Evolutionary conservation across 495 filamentous ascomycete genomes (phyloP), one percentile per base, ranked within the genome.

Genomic region (Xylaria castorea): DNA sequence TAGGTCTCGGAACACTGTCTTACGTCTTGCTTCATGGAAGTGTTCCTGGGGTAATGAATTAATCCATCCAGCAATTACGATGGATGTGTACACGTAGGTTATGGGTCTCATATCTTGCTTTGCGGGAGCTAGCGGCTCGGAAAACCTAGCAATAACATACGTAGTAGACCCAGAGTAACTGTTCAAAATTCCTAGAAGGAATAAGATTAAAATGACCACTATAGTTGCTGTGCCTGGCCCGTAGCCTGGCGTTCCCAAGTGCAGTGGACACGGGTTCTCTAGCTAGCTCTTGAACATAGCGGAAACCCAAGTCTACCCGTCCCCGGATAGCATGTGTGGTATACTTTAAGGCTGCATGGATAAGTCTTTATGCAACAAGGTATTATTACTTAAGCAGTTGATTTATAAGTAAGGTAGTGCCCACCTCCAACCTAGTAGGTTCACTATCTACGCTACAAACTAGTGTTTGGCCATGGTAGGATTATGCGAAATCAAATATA

Each of bases 51-150:
- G 30, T 40, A 25, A 66, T 36, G 27, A 27, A 46, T 30, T 65
- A 22, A 63, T 27, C 34, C 44, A 63, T n/a, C 3, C 32, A 57
- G 12, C 22, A 57, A 63, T 48, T 50, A 20, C 22, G 27, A 44
- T 25, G 20, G 42, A 65, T n/a, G n/a, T n/a, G n/a, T n/a, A n/a
- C 46, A 22, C 18, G 38, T 18, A 46, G 27, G 42, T 48, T 46
- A 32, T 16, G 40, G 5, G 42, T 66, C 63, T 32, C 42, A 36
- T 34, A 53, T 38, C 34, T 46, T 51, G 5, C 18, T 30, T 38
- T 61, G 4, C 36, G 50, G 66, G 50, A 55, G 22, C 66, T 36
- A 68, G 66, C 50, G 22, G 48, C 66, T 8, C 50, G n/a, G 66
- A 20, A 27, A 67, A 12, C 14, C n/a, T 30, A 2, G 63, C 40